phyloP scores from a whole-genome alignment of 1,284 basidiomycete genomes.

The Marasmius tenuissimus region DNA sequence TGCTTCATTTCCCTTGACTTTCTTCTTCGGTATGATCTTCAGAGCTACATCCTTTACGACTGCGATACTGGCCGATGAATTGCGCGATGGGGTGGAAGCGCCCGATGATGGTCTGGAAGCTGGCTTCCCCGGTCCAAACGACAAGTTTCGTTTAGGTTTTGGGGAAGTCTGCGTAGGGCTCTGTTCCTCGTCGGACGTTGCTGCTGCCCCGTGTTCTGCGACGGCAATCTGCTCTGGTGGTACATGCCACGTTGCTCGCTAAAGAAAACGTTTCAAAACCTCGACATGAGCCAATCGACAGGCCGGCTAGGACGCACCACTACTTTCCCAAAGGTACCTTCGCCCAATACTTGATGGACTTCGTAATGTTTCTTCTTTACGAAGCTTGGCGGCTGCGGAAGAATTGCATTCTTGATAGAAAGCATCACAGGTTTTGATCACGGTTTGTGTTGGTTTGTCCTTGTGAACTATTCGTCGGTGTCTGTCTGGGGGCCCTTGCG shows the following conservation, averaged over 20 bases:
- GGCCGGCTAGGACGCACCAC: constrained; percentile 50
- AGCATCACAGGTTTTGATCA: constrained; percentile 13
- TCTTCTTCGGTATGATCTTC: constrained; percentile 90
- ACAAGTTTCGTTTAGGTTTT: constrained; percentile 7
- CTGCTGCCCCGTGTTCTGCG: constrained; percentile 56
- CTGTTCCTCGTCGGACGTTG: constrained; percentile 21
- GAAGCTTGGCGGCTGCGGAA: constrained; percentile 83
- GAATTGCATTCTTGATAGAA: constrained; percentile 46
- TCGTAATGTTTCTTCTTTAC: constrained; percentile 82
- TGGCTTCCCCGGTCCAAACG: constrained; percentile 16
- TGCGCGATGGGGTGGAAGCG: constrained; percentile 24
- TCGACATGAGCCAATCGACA: not conserved
- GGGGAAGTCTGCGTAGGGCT: constrained; percentile 1
- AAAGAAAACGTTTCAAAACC: constrained; percentile 1
- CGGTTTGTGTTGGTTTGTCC: not conserved
- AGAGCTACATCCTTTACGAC: constrained; percentile 77
- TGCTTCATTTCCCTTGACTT: constrained; percentile 84
- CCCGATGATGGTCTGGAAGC: constrained; percentile 14
- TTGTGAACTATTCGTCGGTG: not conserved
- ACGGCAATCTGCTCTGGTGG: constrained; percentile 57
- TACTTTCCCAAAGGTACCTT: constrained; percentile 87
- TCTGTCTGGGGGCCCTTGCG: too few relatives aligned
- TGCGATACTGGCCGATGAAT: constrained; percentile 22
- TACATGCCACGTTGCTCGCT: constrained; percentile 75
- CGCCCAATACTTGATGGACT: constrained; percentile 71